Base-by-base conservation (phyloP, 306 rosid species). In the Cicer pinnatifidum region DNA sequence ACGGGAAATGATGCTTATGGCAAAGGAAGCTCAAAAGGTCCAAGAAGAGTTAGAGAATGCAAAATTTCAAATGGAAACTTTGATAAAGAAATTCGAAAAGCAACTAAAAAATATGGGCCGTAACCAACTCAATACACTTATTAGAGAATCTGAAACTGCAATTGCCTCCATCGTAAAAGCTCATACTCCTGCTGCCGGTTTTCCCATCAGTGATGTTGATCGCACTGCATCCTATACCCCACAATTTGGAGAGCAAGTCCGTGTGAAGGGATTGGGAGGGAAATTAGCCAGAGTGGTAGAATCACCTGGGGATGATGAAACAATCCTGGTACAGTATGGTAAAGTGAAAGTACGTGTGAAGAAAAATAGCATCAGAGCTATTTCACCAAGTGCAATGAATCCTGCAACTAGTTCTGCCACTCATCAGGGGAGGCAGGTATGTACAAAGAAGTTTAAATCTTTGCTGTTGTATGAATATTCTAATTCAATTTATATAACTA, bases 341-440 rank as follows among this genome's bases (percentile, higher is more conserved):
- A 88, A 88, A 84, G 81, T 93, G 48, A 91, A 89, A 86, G 91
- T 81, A 45, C 92, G 97, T 40, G 87, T 93, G 82, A 93, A 88
- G 90, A 93, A 83, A 84, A 88, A 81, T 66, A 85, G 81, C 72
- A 79, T 91, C 78, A 67, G 73, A 79, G 82, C 94, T 67, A 67
- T 86, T 71, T 81, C 85, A 68, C 82, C 82, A 5, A 70, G 73
- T 50, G 62, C 63, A 73, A 88, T 78, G 88, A 84, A 67, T 69
- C 76, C 48, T 16, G 45, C 66, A 20, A 72, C 85, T n/a, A 70
- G 75, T 61, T 81, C 90, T 73, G 75, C 60, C 67, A 39, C 83
- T 33, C 80, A 33, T 63, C 79, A 71, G 71, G 81, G 84, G 78
- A 84, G 28, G 81, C 91, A 82, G 98, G 98, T 93, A 83, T 61